Evolutionary conservation across 2,329 filamentous ascomycete genomes (phyloP).

Genomic region (Aureobasidium sp.): DNA sequence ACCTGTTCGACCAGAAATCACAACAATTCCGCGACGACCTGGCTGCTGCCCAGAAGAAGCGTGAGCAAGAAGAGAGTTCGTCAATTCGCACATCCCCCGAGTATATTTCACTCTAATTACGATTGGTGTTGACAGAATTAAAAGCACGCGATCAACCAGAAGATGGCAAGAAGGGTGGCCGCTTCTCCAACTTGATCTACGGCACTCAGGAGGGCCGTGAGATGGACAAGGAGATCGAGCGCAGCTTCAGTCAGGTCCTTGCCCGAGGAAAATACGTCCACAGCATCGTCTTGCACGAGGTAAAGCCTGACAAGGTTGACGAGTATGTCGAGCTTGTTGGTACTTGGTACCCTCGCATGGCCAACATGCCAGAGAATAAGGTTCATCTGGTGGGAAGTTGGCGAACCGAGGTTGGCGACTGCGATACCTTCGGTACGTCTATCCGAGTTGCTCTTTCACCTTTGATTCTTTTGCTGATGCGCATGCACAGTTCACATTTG

Average conservation of each 20-base stretch:
- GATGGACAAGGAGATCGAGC: conserved; percentile 91
- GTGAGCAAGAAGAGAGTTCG: conserved; percentile 80
- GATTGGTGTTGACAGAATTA: conserved; percentile 4
- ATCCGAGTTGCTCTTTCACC: not conserved
- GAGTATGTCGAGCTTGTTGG: conserved; percentile 89
- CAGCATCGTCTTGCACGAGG: conserved; percentile 92
- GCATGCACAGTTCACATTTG: conserved; percentile 84
- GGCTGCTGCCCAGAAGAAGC: conserved; percentile 65
- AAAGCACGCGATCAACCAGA: conserved; percentile 26
- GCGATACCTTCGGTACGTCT: conserved; percentile 82
- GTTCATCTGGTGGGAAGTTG: conserved; percentile 96
- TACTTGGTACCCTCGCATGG: conserved; percentile 87
- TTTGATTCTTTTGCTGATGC: not conserved
- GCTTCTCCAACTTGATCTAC: conserved; percentile 85
- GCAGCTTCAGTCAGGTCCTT: conserved; percentile 89
- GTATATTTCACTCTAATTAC: conserved; percentile 24
- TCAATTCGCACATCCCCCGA: conserved; percentile 38
- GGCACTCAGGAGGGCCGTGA: conserved; percentile 92
- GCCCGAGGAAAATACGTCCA: conserved; percentile 97
- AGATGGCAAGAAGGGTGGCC: conserved; percentile 56
- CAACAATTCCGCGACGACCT: conserved; percentile 79
- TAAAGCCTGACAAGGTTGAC: conserved; percentile 90
- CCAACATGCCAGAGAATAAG: conserved; percentile 76
- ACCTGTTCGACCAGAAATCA: conserved; percentile 75
- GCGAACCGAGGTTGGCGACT: conserved; percentile 95